Percentiles rank a stretch among this genome's conserved stretches.
Evolutionary conservation across 208 protist species (phyloP).

Genomic region (Trypanosoma brucei): DNA sequence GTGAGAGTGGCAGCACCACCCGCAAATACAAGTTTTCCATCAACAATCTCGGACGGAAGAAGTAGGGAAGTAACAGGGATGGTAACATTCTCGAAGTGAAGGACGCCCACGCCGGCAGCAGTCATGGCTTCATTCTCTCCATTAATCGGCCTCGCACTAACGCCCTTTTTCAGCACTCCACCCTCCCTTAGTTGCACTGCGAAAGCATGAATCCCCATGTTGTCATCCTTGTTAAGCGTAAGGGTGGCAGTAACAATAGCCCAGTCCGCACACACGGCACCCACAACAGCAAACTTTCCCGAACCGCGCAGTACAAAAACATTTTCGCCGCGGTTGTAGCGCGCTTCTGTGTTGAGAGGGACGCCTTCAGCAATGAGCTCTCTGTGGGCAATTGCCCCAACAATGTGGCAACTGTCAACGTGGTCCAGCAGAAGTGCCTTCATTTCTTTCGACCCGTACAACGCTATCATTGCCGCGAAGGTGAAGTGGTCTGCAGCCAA

Average conservation of each 20-base stretch:
- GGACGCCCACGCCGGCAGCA: slow-evolving; percentile 48
- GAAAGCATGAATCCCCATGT: slow-evolving; percentile 75
- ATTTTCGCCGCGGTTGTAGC: slow-evolving; percentile 67
- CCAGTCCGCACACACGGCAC: slow-evolving; percentile 68
- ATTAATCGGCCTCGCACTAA: slow-evolving; percentile 43
- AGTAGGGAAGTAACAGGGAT: slow-evolving; percentile 56
- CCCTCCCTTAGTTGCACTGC: slow-evolving; percentile 63
- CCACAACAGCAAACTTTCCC: slow-evolving; percentile 82
- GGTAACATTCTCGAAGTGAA: slow-evolving; percentile 77
- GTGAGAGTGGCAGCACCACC: slow-evolving; percentile 31
- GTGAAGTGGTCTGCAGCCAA: slow-evolving; percentile 82
- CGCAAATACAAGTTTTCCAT: slow-evolving; percentile 12
- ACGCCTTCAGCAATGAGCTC: slow-evolving; percentile 74
- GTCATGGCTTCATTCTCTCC: slow-evolving; percentile 44
- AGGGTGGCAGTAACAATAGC: slow-evolving; percentile 77
- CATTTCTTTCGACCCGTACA: slow-evolving; percentile 41
- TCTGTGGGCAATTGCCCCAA: slow-evolving; percentile 67
- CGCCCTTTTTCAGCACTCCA: slow-evolving; percentile 36
- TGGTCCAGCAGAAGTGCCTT: slow-evolving; percentile 48
- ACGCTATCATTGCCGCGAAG: slow-evolving; percentile 72
- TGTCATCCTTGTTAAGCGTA: slow-evolving; percentile 69
- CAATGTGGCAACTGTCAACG: slow-evolving; percentile 45
- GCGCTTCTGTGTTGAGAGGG: slow-evolving; percentile 79
- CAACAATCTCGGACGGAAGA: slow-evolving; percentile 51
- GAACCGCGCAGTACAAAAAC: slow-evolving; percentile 79